These are phyloP conservation scores for Globisporangium apiculatum DNA, from an alignment of 352 stramenopile genomes.

Conservation along the genomic window DNA sequence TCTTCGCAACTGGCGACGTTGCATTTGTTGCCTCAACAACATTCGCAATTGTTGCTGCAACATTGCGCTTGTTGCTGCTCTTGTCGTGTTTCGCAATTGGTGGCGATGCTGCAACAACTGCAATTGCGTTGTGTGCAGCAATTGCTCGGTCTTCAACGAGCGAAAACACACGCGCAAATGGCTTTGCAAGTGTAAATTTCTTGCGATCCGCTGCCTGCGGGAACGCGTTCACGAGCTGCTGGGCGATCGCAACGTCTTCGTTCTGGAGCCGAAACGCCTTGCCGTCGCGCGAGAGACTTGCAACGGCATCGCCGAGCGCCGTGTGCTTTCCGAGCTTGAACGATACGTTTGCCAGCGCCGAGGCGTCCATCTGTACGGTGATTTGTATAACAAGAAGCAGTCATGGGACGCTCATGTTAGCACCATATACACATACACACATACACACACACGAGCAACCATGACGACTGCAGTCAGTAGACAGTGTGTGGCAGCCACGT, in stretches of 20 bases:
- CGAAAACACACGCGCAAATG: constrained; percentile 68
- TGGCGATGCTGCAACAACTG: constrained; percentile 5
- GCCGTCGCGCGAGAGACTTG: constrained; percentile 32
- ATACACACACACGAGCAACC: no score
- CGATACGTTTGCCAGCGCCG: constrained; percentile 54
- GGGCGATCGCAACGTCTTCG: constrained; percentile 53
- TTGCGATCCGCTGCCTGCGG: constrained; percentile 44
- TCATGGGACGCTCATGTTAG: no score
- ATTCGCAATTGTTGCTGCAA: neutral
- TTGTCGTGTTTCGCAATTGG: constrained; percentile 8
- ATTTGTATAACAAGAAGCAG: no score
- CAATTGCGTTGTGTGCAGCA: neutral
- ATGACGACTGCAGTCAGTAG: no score
- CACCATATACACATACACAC: no score
- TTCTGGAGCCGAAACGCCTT: constrained; percentile 53
- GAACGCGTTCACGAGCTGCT: constrained; percentile 77
- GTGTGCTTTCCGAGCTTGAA: constrained; percentile 47
- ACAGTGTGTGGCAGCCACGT: constrained; percentile 14
- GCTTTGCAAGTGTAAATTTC: constrained; percentile 62
- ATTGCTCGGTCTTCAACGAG: constrained; percentile 41
- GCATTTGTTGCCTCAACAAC: neutral
- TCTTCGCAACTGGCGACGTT: constrained; percentile 22
- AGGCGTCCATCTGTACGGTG: constrained; percentile 44
- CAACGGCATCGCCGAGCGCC: constrained; percentile 27
- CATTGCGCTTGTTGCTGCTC: constrained; percentile 23